These are phyloP conservation scores for Phascolomyces articulosus DNA, from an alignment of 371 early-diverging fungal species.

Conservation along the genomic window DNA sequence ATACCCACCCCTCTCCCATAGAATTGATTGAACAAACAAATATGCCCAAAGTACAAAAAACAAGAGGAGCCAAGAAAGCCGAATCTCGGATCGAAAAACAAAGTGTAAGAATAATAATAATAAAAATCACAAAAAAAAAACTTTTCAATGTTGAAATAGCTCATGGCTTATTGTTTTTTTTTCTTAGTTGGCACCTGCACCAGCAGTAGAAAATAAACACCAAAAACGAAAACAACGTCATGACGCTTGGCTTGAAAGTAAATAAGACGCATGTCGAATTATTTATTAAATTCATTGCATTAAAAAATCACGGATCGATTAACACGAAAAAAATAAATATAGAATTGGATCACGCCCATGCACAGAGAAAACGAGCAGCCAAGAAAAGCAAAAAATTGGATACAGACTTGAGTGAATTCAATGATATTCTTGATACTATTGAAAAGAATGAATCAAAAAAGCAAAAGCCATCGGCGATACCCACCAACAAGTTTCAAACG, in stretches of 20 bases:
- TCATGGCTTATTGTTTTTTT: background rate
- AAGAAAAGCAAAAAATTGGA: conserved; percentile 42
- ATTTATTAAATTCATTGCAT: too few relatives aligned
- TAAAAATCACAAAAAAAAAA: too few relatives aligned
- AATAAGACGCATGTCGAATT: background rate
- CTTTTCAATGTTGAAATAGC: background rate
- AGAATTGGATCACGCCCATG: conserved; percentile 61
- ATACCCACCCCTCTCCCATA: too few relatives aligned
- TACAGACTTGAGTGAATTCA: conserved; percentile 32
- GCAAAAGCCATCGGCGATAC: conserved; percentile 23
- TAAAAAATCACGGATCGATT: too few relatives aligned
- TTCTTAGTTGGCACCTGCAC: background rate
- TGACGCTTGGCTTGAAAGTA: conserved; percentile 64
- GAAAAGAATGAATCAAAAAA: conserved; percentile 23
- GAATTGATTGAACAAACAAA: too few relatives aligned
- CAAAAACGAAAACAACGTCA: conserved; percentile 59
- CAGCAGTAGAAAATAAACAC: conserved; percentile 31
- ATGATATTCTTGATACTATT: conserved; percentile 48
- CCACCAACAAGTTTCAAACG: conserved; percentile 40
- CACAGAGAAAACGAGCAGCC: conserved; percentile 47
- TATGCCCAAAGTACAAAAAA: conserved; percentile 9
- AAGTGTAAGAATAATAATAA: background rate
- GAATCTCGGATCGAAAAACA: background rate
- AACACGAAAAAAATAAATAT: background rate
- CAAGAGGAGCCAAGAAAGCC: background rate